Evolutionary conservation across 129 eudicot species (phyloP), one percentile per base, ranked within the genome.

Genomic region (Deinandra increscens): DNA sequence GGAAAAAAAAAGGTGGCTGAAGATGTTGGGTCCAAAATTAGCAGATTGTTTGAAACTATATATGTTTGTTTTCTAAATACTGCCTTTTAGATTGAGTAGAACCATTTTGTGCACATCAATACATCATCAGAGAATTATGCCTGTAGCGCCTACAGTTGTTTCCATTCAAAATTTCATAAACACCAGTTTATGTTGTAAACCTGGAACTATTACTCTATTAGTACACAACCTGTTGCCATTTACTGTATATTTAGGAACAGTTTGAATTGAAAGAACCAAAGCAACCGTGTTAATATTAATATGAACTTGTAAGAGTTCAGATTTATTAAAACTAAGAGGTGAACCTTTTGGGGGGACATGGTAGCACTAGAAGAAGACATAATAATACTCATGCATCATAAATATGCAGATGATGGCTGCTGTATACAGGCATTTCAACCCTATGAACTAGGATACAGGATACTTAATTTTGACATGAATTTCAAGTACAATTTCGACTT

Each of bases 321-420:
- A 13, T 56, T 29, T 12, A 56, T 29, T 29, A 29, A 22, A 4
- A 4, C 39, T 49, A 49, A 18, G 45, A 31, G 6, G 39, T 36
- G 39, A 36, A 4, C 6, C 39, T 36, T 36, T 36, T 36, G 2
- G 39, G 39, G 39, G 39, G 39, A 36, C 39, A 36, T 0, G n/a
- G 43, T 68, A 68, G 31, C 61, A 49, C 9, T 31, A 68, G 17
- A 68, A 33, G 17, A 68, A 26, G 44, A 48, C 13, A 23, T 7
- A 22, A 8, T 43, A 11, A 44, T 13, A 20, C 39, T 38, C 29
- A 19, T 39, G 49, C 22, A 9, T 1, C 6, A 36, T 1, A 36
- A 36, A 1, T 4, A 39, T 63, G 36, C 14, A 39, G 36, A 10
- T 63, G 31, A 26, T 51, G 7, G 68, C 68, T 11, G 33, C 68